Base-by-base conservation (phyloP, 1,284 basidiomycete species). In the Fomes fomentarius region DNA sequence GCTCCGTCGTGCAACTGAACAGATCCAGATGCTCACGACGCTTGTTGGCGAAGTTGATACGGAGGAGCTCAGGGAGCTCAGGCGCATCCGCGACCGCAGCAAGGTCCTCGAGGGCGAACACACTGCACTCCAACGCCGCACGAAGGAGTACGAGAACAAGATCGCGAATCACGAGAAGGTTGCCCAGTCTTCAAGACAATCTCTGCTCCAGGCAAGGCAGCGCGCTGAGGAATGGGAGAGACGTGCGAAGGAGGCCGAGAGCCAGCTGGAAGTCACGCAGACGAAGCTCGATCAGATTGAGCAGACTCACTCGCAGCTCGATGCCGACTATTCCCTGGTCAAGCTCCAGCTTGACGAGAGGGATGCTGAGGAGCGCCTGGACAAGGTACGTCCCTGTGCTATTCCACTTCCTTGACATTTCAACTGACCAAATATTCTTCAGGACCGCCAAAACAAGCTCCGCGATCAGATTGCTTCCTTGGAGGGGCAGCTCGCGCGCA, bases 161-260 rank as follows among this genome's bases (percentile, higher is more conserved):
- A 64, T 79, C 5, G 66, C 75, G 21, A 87, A 82, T 60, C 81
- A 74, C 61, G 89, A 92, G 50, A 82, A 83, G 53, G 73, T 82
- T 7, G 76, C 83, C 1, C 71, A 72, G 25, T 72, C 83, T 14
- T 78, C 83, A 3, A 81, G 83, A 42, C 84, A 89, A 65, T 87
- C 71, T 66, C 76, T 92, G 22, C 69, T 79, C 25, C 85, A 88
- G 59, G 84, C 87, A 24, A 87, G 91, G 60, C 87, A 90, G 65
- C 87, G 88, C 31, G 78, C 87, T 3, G 73, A 80, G 2, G 91
- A 93, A 61, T 91, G 89, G 89, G 90, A 93, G 71, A 80, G 79
- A 60, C 84, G 84, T 35, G 82, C 87, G n/a, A 85, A 84, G 64
- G 87, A 89, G 57, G 78, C 79, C 47, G 86, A 91, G 67, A 73